These are phyloP conservation scores for Aphanomyces astaci DNA, from an alignment of 352 stramenopile genomes.

Conservation along the genomic window DNA sequence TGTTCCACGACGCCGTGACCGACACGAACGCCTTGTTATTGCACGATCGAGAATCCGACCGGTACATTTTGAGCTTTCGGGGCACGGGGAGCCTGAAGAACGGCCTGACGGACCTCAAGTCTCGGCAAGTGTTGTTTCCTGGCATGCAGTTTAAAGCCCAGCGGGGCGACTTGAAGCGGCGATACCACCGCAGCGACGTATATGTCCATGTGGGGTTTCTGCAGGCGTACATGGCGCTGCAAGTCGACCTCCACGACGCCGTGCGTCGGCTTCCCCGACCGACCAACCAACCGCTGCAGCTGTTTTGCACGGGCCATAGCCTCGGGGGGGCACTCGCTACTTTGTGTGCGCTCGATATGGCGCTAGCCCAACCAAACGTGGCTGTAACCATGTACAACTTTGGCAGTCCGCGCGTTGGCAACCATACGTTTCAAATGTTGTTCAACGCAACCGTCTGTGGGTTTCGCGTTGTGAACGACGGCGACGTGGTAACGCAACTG, in stretches of 20 bases:
- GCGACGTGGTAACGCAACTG: conserved; percentile 25
- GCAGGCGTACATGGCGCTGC: conserved; percentile 16
- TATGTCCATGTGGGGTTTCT: conserved; percentile 16
- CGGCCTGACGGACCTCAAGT: conserved; percentile 16
- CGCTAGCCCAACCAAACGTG: neutral
- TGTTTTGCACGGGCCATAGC: conserved; percentile 17
- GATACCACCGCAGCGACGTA: neutral
- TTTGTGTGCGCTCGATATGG: conserved; percentile 8
- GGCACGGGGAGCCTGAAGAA: conserved; percentile 23
- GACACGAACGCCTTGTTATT: conserved; percentile 15
- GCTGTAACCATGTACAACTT: conserved; percentile 32
- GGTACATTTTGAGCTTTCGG: conserved; percentile 20
- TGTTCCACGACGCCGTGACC: conserved; percentile 10
- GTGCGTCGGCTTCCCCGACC: neutral
- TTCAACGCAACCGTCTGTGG: conserved; percentile 22
- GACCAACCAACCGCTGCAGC: neutral
- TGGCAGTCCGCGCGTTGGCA: conserved; percentile 31
- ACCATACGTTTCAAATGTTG: conserved; percentile 23
- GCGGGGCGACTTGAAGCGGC: neutral
- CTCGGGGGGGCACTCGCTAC: conserved; percentile 14
- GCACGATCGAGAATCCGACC: neutral
- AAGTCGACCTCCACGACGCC: neutral
- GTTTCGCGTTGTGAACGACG: conserved; percentile 28
- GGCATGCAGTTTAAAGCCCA: neutral
- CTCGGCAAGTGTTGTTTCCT: conserved; percentile 7